Base-by-base conservation (phyloP, 306 rosid genomes). In the Neltuma alba region DNA sequence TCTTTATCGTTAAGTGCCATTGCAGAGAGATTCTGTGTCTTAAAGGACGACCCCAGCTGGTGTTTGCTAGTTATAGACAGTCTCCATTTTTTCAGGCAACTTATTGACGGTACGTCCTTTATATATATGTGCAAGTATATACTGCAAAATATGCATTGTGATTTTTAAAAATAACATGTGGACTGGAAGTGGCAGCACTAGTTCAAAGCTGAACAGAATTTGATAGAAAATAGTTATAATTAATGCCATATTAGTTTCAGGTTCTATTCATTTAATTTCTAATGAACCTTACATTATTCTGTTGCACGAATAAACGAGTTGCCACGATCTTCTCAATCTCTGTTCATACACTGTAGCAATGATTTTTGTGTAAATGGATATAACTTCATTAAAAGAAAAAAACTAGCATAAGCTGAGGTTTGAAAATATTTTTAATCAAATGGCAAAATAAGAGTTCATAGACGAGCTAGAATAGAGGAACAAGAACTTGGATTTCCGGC, bases 51-150 rank as follows among this genome's bases (percentile, higher is more conserved):
- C 61, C 62, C 37, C 15, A 23, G 23, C 21, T 33, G 25, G 13
- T 62, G 64, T 40, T 62, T 71, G 47, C 72, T 20, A 16, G 45
- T 65, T 68, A 30, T 27, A 36, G 79, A 79, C 86, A 79, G 48
- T 63, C 6, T 79, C 65, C 88, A 38, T 79, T 58, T 72, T 82
- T 79, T 64, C 2, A 82, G 84, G 84, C 77, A 72, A 72, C 61
- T 81, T 82, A 78, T 40, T 55, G 70, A 70, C 63, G 54, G 67
- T 73, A 34, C 75, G 15, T 33, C 38, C n/a, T n/a, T 18, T 18
- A 18, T 2, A 48, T 4, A 28, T 23, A 57, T 25, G 2, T n/a
- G 21, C 28, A 75, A 55, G 15, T 23, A 9, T 60, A 73, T 58
- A 60, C 82, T 16, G 34, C 40, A 68, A 40, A 58, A 77, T 7